Conservation (phyloP, 1,139 yeast genomes). For the Sugiyamaella pinicola region DNA sequence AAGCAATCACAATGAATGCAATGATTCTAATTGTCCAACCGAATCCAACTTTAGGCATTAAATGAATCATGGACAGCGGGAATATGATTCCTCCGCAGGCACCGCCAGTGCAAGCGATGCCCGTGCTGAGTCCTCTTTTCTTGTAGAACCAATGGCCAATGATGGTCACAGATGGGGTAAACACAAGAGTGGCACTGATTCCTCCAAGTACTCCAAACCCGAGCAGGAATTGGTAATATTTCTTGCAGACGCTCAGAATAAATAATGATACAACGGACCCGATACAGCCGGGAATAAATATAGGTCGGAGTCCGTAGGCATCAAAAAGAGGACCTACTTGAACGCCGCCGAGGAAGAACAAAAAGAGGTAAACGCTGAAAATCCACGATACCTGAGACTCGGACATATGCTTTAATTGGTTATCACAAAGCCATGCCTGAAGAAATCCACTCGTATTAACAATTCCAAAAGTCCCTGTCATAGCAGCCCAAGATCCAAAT, state of each 20-base stretch:
- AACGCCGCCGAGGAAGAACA: conserved; percentile 60
- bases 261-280: conserved; percentile 54
- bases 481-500: conserved; percentile 61
- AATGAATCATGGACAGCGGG: conserved; percentile 55
- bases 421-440: conserved; percentile 55
- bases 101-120: conserved; percentile 63
- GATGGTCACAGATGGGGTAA: conserved; percentile 61
- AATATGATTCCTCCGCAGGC: conserved; percentile 63
- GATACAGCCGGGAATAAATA: conserved; percentile 49
- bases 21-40: conserved; percentile 63
- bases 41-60: conserved; percentile 54
- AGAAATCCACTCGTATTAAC: conserved; percentile 62
- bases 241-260: conserved; percentile 54
- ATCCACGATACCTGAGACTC: conserved; percentile 62
- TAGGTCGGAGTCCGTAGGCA: conserved; percentile 38
- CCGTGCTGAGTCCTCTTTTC: conserved; percentile 58
- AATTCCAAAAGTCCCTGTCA: conserved; percentile 62
- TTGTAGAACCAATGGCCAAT: conserved; percentile 63
- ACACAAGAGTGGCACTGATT: conserved; percentile 57
- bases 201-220: conserved; percentile 61
- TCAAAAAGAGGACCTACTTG: conserved; percentile 67
- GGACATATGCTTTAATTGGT: conserved; percentile 51
- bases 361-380: conserved; percentile 58
- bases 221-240: conserved; percentile 60
- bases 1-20: conserved; percentile 52